Evolutionary conservation across 1,284 basidiomycete species (phyloP).

Genomic region (Austropuccinia psidii): DNA sequence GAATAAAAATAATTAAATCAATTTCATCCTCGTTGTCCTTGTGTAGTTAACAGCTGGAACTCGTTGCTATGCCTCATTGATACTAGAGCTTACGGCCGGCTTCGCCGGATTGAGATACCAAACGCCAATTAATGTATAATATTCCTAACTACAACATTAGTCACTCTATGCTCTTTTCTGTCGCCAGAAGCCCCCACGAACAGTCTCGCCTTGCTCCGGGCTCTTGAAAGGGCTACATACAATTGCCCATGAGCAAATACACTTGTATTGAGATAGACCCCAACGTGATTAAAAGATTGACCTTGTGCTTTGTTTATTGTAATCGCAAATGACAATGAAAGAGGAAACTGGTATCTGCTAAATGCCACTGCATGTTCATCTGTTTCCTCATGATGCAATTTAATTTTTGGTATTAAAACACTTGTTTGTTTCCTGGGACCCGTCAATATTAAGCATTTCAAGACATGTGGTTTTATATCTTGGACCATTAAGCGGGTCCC

Average conservation of each 20-base stretch:
- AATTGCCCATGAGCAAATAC: slow-evolving; percentile 13
- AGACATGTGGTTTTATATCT: background rate
- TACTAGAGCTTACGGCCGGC: too few species aligned
- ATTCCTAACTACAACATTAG: too few species aligned
- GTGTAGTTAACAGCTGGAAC: too few species aligned
- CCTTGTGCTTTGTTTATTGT: slow-evolving; percentile 19
- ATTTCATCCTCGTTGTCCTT: too few species aligned
- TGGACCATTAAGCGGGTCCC: background rate
- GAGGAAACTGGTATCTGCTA: background rate
- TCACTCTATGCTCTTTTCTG: too few species aligned
- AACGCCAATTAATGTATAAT: too few species aligned
- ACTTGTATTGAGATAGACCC: background rate
- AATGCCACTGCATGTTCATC: background rate
- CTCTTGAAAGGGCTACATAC: background rate
- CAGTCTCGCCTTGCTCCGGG: background rate
- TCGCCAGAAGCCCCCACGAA: too few species aligned
- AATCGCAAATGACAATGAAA: background rate
- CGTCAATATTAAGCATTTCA: background rate
- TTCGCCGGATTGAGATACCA: too few species aligned
- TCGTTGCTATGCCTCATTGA: too few species aligned
- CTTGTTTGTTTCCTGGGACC: background rate
- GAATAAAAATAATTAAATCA: too few species aligned
- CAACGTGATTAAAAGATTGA: background rate
- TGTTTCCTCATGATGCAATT: background rate
- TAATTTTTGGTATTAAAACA: background rate